Conservation (phyloP, 83 land plant species). For the Picea abies region DNA sequence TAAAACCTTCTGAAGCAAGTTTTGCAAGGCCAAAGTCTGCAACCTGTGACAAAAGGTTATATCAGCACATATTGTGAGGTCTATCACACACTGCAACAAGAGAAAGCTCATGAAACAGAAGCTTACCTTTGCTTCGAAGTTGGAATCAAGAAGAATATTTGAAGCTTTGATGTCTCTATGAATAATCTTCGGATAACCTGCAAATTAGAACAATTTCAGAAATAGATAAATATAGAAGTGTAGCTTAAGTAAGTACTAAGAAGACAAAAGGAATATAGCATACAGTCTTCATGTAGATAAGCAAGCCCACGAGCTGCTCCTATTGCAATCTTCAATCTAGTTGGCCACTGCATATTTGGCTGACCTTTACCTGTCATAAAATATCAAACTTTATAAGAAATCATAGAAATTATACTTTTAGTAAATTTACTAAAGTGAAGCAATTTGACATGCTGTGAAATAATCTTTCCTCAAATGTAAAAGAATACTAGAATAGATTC, state of each 20-base stretch:
- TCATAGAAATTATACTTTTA: not conserved
- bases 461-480: not conserved
- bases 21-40: constrained; percentile 98
- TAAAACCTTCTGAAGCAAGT: constrained; percentile 71
- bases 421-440: not conserved
- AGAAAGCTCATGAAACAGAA: not conserved
- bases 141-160: constrained; percentile 76
- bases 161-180: constrained; percentile 87
- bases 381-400: not conserved
- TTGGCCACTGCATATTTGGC: constrained; percentile 42
- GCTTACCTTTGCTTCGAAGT: constrained; percentile 87
- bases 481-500: not conserved
- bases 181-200: constrained; percentile 80
- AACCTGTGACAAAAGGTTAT: constrained; percentile 53
- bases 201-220: constrained; percentile 10
- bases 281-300: constrained; percentile 68
- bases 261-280: constrained; percentile 6
- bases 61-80: not conserved
- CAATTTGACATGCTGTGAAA: not conserved
- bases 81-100: not conserved
- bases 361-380: constrained; percentile 31
- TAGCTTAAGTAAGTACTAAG: not conserved
- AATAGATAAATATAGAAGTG: constrained; percentile 5
- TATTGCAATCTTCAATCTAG: constrained; percentile 48
- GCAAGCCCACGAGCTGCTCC: constrained; percentile 64